A percentile compares a stretch with the other conserved stretches of the same genome.
phyloP scores from a whole-genome alignment of 345 rosid genomes.

The Syzygium aromaticum region DNA sequence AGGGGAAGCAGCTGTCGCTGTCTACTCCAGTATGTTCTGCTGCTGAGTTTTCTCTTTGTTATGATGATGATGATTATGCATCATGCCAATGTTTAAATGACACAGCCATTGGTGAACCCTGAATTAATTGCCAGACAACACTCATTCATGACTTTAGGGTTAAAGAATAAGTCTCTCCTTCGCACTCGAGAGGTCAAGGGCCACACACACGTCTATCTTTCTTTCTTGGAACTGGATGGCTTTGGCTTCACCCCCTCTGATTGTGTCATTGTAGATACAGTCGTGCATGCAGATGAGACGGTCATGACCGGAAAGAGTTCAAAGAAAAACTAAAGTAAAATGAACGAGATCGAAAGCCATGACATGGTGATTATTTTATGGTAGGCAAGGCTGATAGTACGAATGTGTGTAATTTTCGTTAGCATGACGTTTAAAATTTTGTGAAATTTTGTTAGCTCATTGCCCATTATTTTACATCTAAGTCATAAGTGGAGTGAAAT shows the following conservation, averaged over 20 bases:
- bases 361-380: neutral
- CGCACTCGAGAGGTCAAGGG: neutral
- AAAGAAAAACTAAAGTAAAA: neutral
- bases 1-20: conserved; percentile 37
- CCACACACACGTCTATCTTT: neutral
- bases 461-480: neutral
- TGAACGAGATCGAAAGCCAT: neutral
- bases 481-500: neutral
- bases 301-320: neutral
- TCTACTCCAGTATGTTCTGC: conserved; percentile 5
- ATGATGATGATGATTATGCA: neutral
- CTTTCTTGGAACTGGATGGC: neutral
- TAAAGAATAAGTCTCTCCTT: neutral
- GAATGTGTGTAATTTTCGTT: neutral
- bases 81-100: neutral
- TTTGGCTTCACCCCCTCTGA: neutral
- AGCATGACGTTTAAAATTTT: neutral
- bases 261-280: neutral
- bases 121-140: conserved; percentile 20
- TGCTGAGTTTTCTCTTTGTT: neutral
- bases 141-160: neutral
- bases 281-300: neutral
- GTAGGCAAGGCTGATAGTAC: neutral
- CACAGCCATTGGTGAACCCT: conserved; percentile 7
- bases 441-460: neutral